Conservation (phyloP, 2,329 filamentous ascomycete species). For the Calycina herbarum region DNA sequence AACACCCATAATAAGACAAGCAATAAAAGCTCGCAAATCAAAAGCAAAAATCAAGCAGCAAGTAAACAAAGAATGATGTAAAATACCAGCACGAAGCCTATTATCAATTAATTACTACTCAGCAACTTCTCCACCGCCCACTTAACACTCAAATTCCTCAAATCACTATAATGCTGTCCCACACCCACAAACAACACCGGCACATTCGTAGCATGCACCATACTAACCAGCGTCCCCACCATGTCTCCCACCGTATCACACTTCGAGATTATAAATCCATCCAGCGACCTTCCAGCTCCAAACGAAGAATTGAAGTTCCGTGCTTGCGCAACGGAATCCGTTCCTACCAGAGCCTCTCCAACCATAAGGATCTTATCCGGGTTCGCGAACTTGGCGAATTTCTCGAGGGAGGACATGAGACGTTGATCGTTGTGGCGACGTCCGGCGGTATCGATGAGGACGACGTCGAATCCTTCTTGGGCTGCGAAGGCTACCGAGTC, state of each 20-base stretch:
- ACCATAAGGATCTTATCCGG: constrained; percentile 99
- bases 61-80: not conserved
- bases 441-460: constrained; percentile 94
- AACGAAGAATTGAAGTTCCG: constrained; percentile 95
- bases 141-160: constrained; percentile 67
- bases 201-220: constrained; percentile 96
- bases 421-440: constrained; percentile 92
- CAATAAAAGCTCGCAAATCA: not conserved
- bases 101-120: constrained; percentile 34
- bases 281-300: constrained; percentile 74
- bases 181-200: constrained; percentile 90
- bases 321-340: constrained; percentile 92
- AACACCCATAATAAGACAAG: not conserved
- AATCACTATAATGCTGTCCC: constrained; percentile 67
- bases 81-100: not conserved
- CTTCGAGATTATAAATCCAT: constrained; percentile 98
- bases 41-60: not conserved
- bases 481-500: constrained; percentile 84
- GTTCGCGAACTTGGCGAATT: constrained; percentile 93
- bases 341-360: constrained; percentile 83
- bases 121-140: constrained; percentile 69
- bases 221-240: constrained; percentile 82
- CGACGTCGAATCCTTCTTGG: constrained; percentile 80
- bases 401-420: constrained; percentile 94
- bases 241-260: constrained; percentile 99